Base-by-base conservation (phyloP, 495 filamentous ascomycete genomes). In the Parathielavia hyrcaniae region DNA sequence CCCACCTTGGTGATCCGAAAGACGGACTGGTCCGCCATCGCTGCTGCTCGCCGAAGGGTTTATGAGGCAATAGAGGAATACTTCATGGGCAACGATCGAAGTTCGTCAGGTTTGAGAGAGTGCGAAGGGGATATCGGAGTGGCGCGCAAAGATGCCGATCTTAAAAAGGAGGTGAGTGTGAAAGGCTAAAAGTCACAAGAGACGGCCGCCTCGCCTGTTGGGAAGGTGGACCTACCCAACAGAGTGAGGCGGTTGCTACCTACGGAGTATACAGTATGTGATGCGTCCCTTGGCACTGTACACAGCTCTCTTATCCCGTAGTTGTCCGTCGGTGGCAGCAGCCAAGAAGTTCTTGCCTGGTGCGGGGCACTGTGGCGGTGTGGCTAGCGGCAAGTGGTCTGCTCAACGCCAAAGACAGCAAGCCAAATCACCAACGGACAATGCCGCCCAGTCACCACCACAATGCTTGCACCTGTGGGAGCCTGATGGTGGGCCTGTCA, bases 21-120 rank as follows among this genome's bases (percentile, higher is more conserved):
- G 65, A 91, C 86, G 35, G 85, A 86, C 69, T 95, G 89, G 69
- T 92, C 87, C 59, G 88, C 82, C 87, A 91, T 91, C 59, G 50
- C 61, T 70, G 60, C 50, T 45, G 55, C 48, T 62, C 53, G 40
- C 41, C 56, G 53, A 57, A 49, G 44, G 36, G 4, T 22, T 11
- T 38, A 32, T 45, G 44, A 50, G 23, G 30, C 22, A 19, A 30
- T 34, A 19, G 4, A 5, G 46, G 13, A 22, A 14, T 16, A 20
- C 17, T 20, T 51, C 40, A 53, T 58, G 22, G 20, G 14, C 30
- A 6, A 30, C 6, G 6, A 30, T 30, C 26, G 6, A 30, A 3
- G 11, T 22, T 41, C 39, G 50, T 12, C n/a, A 7, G 12, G 1
- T 49, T 49, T 10, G 44, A 11, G 19, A 3, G 23, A 26, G 10